Conservation (phyloP, 2,329 filamentous ascomycete genomes). For the Drechslera avenae region DNA sequence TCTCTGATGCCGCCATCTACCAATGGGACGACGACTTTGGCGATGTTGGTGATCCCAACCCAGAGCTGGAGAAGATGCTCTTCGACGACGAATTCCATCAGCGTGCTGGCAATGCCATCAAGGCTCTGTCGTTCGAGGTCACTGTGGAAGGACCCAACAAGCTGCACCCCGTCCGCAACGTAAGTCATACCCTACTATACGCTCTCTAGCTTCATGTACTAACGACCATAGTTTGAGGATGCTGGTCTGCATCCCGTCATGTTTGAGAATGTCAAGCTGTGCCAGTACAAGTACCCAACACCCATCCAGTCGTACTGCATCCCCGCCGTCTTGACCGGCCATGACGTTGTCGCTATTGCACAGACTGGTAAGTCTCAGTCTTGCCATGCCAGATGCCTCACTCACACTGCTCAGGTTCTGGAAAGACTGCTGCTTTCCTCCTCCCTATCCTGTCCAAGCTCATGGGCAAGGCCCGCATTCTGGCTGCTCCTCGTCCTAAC, state of each 20-base stretch:
- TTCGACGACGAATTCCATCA: slow-evolving; percentile 65
- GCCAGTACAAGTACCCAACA: slow-evolving; percentile 74
- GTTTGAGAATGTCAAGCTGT: slow-evolving; percentile 74
- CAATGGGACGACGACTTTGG: slow-evolving; percentile 86
- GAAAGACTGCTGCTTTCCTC: slow-evolving; percentile 93
- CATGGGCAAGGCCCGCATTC: slow-evolving; percentile 93
- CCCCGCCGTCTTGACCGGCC: slow-evolving; percentile 74
- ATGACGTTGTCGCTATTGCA: slow-evolving; percentile 86
- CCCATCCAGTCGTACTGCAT: slow-evolving; percentile 87
- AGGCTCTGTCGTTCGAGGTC: slow-evolving; percentile 63
- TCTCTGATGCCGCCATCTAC: slow-evolving; percentile 69
- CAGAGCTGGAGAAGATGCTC: slow-evolving; percentile 74
- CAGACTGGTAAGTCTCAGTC: slow-evolving; percentile 76
- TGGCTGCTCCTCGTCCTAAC: slow-evolving; percentile 78
- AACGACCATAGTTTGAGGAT: slow-evolving; percentile 63
- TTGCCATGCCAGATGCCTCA: not conserved
- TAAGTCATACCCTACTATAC: slow-evolving; percentile 44
- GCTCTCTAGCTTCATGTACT: not conserved
- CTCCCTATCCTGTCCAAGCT: slow-evolving; percentile 86
- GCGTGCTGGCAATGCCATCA: slow-evolving; percentile 66
- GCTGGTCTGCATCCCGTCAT: slow-evolving; percentile 87
- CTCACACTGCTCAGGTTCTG: slow-evolving; percentile 70
- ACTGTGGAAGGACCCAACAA: slow-evolving; percentile 55
- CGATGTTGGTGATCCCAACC: slow-evolving; percentile 76
- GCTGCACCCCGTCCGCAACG: slow-evolving; percentile 56